Evolutionary conservation across 805 yeast species (phyloP).

Genomic region (Saccharomycopsis fermentans): DNA sequence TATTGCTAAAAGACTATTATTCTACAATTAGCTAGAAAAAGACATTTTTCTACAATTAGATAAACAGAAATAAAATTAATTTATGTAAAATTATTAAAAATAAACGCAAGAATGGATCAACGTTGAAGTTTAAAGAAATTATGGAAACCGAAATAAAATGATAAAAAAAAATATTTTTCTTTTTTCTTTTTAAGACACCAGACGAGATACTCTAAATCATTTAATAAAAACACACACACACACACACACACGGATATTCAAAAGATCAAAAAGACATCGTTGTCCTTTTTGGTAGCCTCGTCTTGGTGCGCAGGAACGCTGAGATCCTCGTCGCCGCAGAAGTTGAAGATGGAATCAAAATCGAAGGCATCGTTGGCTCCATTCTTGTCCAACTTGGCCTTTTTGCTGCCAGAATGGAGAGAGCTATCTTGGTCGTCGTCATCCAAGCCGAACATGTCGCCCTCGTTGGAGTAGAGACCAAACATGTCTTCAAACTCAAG

Average conservation of each 20-base stretch:
- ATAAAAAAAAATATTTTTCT: background rate
- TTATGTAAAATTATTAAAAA: background rate
- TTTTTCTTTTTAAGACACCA: too few relatives aligned
- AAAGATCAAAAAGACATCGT: background rate
- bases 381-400: slow-evolving; percentile 2
- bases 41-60: too few relatives aligned
- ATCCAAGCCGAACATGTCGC: background rate
- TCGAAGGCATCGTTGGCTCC: slow-evolving; percentile 11
- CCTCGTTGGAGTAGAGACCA: background rate
- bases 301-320: background rate
- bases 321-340: slow-evolving; percentile 17
- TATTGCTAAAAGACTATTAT: too few relatives aligned
- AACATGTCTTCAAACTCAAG: background rate
- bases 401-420: background rate
- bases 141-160: too few relatives aligned
- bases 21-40: too few relatives aligned
- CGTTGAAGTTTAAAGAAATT: too few relatives aligned
- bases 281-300: background rate
- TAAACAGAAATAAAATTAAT: too few relatives aligned
- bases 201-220: too few relatives aligned
- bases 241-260: too few relatives aligned
- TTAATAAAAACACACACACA: too few relatives aligned
- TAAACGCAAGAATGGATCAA: background rate
- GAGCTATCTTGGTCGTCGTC: background rate
- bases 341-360: slow-evolving; percentile 17